phyloP scores from a whole-genome alignment of 768 basidiomycete species.

The Tricholoma bakamatsutake region DNA sequence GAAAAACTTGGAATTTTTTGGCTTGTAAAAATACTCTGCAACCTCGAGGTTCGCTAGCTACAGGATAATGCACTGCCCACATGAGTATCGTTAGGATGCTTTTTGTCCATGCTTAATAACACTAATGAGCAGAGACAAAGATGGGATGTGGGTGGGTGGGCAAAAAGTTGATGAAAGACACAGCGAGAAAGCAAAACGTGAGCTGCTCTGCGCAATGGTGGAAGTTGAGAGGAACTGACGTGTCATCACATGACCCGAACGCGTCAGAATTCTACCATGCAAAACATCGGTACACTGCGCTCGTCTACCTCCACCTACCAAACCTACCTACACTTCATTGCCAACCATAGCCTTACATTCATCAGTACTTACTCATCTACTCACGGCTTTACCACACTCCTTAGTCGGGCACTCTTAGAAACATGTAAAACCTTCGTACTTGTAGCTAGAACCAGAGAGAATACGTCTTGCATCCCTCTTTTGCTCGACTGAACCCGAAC shows the following conservation, averaged over 20 bases:
- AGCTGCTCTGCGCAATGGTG: background rate
- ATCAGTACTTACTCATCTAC: background rate
- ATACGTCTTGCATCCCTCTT: background rate
- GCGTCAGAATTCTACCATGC: background rate
- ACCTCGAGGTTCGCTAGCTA: too few relatives aligned
- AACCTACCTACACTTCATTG: background rate
- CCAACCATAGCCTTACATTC: background rate
- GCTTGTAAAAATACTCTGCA: too few relatives aligned
- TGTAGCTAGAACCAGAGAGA: background rate
- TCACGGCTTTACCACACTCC: background rate
- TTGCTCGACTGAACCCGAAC: constrained; percentile 2
- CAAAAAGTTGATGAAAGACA: too few relatives aligned
- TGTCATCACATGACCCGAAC: background rate
- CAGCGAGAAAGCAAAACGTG: background rate
- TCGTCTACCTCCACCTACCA: background rate
- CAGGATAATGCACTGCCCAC: too few relatives aligned
- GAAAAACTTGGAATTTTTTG: too few relatives aligned
- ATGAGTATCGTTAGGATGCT: too few relatives aligned
- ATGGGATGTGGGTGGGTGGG: too few relatives aligned
- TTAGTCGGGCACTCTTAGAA: background rate
- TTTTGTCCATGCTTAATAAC: too few relatives aligned
- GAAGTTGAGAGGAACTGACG: background rate
- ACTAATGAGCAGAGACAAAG: too few relatives aligned
- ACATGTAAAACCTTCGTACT: background rate
- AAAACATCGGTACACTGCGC: too few relatives aligned